Base-by-base conservation (phyloP, 2,329 filamentous ascomycete genomes). In the Calonectria naviculata region DNA sequence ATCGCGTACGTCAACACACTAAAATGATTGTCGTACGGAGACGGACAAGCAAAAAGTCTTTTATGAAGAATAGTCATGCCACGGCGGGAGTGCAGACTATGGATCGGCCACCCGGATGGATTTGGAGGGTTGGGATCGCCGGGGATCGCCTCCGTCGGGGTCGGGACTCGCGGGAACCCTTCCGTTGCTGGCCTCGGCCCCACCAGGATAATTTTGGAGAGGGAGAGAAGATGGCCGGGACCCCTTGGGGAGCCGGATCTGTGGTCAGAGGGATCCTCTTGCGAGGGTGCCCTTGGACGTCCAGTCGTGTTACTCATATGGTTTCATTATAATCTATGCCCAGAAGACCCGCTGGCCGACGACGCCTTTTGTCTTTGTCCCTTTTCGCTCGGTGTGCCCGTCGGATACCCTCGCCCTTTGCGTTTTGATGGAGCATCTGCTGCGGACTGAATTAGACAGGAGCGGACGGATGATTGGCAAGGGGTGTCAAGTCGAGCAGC, bases 51-150 rank as follows among this genome's bases (percentile, higher is more conserved):
- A 78, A 78, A 81, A 80, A 81, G 76, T 81, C 79, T 76, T 78
- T 81, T 80, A 80, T 78, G 81, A 82, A 81, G 72, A 77, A 80
- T 79, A 78, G 81, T 82, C 80, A 74, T 78, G 80, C 81, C 49
- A 79, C 73, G 67, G 75, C 65, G 76, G 79, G 76, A 76, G 75
- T 77, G 80, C 81, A 78, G 80, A 80, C 79, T 80, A 80, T 78
- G 76, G 63, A 78, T 67, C 71, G 70, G 71, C 74, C 75, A 70
- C 74, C 75, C 70, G 52, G 70, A 70, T 69, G 68, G 71, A 49
- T 71, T 69, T 60, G 62, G 67, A 63, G 65, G 74, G 68, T 46
- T 49, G 34, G 47, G 54, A 71, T 47, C 24, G 31, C 36, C 9
- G 71, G 58, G 64, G 60, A 62, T 75, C 42, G 38, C 61, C 56